Percentiles rank a stretch among this genome's conserved stretches.
phyloP scores from a whole-genome alignment of 768 basidiomycete genomes.

The Auriscalpium orientale region DNA sequence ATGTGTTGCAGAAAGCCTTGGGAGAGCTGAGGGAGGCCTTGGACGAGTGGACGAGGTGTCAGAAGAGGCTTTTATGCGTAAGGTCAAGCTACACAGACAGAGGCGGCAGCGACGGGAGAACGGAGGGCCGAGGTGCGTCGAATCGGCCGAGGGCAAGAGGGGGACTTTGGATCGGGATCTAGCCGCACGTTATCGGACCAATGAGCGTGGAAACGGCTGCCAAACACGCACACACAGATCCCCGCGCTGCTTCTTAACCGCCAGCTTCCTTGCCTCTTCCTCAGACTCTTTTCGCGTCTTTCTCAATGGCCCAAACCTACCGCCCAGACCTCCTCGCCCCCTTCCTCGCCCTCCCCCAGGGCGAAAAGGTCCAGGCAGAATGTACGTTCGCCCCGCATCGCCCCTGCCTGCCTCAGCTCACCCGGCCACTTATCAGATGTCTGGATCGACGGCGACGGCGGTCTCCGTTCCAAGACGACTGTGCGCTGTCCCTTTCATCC shows the following conservation, averaged over 20 bases:
- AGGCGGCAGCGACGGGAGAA: too few relatives aligned
- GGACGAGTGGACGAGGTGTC: too few relatives aligned
- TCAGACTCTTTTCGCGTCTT: background rate
- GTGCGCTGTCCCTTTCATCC: conserved; percentile 34
- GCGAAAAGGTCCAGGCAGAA: conserved; percentile 91
- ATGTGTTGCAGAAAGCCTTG: too few relatives aligned
- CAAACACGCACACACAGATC: conserved; percentile 1
- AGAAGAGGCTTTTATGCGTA: too few relatives aligned
- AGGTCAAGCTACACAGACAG: too few relatives aligned
- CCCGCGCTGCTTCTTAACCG: background rate
- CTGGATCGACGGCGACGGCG: conserved; percentile 95
- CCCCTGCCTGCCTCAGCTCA: conserved; percentile 13
- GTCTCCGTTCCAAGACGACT: conserved; percentile 94
- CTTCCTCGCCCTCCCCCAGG: conserved; percentile 85
- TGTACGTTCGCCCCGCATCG: conserved; percentile 39
- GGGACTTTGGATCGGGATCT: background rate
- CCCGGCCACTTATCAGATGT: conserved; percentile 54
- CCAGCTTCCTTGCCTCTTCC: background rate
- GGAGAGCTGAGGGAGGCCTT: too few relatives aligned
- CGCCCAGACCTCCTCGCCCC: conserved; percentile 83
- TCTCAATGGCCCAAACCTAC: conserved; percentile 35
- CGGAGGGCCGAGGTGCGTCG: too few relatives aligned
- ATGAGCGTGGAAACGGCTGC: background rate
- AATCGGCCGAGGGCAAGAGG: background rate
- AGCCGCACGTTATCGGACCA: background rate